Percentiles rank a stretch among this genome's conserved stretches.
These are phyloP conservation scores for Citrus inodora DNA, from an alignment of 345 rosid species.

Conservation along the genomic window DNA sequence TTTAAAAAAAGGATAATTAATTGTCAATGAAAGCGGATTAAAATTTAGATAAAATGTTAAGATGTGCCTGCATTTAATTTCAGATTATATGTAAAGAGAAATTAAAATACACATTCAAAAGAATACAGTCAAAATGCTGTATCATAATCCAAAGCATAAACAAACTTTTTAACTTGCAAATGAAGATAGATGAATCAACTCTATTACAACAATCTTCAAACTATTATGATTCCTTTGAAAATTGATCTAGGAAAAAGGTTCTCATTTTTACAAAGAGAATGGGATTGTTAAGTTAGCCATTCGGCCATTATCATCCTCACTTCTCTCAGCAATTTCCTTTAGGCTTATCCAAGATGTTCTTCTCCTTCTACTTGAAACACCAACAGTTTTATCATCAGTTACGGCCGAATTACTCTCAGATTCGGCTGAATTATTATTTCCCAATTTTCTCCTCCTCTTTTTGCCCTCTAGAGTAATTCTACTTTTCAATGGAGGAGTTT, in stretches of 20 bases:
- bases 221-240: background rate
- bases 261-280: conserved; percentile 19
- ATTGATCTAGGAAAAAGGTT: background rate
- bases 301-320: conserved; percentile 16
- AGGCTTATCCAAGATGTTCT: conserved; percentile 48
- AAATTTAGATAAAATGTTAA: background rate
- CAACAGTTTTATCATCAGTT: conserved; percentile 15
- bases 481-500: conserved; percentile 29
- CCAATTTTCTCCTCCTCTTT: conserved; percentile 46
- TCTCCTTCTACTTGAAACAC: conserved; percentile 40
- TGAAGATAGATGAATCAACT: background rate
- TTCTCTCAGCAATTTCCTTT: conserved; percentile 46
- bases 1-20: too few relatives aligned
- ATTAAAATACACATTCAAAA: background rate
- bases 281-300: conserved; percentile 28
- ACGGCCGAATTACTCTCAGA: conserved; percentile 15
- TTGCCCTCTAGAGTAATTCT: conserved; percentile 34
- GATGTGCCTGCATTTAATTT: background rate
- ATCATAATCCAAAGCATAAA: background rate
- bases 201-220: background rate
- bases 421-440: conserved; percentile 32
- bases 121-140: background rate
- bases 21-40: too few relatives aligned
- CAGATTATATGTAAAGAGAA: background rate
- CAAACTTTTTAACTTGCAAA: background rate